Evolutionary conservation across 345 rosid species (phyloP).

Genomic region (Citrus sp.): DNA sequence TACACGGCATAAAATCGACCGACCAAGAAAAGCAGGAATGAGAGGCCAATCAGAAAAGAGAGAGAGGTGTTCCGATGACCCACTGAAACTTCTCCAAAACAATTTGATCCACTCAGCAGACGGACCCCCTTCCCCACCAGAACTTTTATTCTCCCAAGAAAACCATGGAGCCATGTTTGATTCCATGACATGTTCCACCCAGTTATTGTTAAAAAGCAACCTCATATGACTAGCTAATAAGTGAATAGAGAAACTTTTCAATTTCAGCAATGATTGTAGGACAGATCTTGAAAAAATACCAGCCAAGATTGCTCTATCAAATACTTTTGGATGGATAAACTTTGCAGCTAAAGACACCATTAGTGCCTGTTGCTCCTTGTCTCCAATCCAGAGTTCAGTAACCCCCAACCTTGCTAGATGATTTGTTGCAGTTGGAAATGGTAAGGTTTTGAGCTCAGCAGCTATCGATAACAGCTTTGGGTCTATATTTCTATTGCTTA

Average conservation of each 20-base stretch:
- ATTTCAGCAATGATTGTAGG: slow-evolving; percentile 50
- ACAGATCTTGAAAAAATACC: slow-evolving; percentile 55
- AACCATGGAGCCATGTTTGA: slow-evolving; percentile 79
- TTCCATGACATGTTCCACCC: slow-evolving; percentile 73
- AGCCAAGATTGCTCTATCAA: slow-evolving; percentile 64
- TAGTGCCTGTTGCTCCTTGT: slow-evolving; percentile 74
- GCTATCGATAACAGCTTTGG: slow-evolving; percentile 45
- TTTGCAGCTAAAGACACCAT: slow-evolving; percentile 73
- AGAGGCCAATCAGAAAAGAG: slow-evolving; percentile 90
- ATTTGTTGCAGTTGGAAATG: slow-evolving; percentile 82
- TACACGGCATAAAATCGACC: slow-evolving; percentile 83
- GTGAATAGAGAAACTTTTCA: slow-evolving; percentile 64
- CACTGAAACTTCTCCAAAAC: slow-evolving; percentile 78
- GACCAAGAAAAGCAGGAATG: slow-evolving; percentile 92
- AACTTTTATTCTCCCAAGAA: slow-evolving; percentile 68
- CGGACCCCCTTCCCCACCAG: slow-evolving; percentile 73
- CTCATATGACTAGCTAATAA: slow-evolving; percentile 75
- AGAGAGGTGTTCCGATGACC: slow-evolving; percentile 59
- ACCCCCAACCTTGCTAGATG: slow-evolving; percentile 61
- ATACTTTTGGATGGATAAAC: slow-evolving; percentile 72
- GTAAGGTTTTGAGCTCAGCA: slow-evolving; percentile 72
- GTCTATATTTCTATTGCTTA: slow-evolving; percentile 36
- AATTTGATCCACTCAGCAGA: slow-evolving; percentile 83
- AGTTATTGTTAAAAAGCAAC: slow-evolving; percentile 63
- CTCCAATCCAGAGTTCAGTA: slow-evolving; percentile 82